Evolutionary conservation across 768 basidiomycete species (phyloP), one percentile per base, ranked within the genome.

Genomic region (Amanita rubescens): DNA sequence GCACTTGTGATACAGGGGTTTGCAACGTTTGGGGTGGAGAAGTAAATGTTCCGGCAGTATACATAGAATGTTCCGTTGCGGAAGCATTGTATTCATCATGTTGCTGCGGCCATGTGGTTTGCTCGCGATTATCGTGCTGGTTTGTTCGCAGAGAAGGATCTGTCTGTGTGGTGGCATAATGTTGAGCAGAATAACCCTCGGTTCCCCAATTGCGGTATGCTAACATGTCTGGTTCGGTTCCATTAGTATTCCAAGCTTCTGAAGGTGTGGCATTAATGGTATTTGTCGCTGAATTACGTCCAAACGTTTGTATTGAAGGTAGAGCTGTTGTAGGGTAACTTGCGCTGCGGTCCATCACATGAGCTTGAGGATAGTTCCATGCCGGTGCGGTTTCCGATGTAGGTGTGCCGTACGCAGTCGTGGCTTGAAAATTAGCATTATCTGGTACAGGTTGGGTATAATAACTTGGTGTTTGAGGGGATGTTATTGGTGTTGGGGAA

Each of bases 291-390:
- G 69, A 47, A 45, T 66, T 67, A 25, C 81, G 76, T 19, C 70
- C 69, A 55, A 79, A 76, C 34, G 78, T 71, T 44, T 77, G 76
- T 54, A 80, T 77, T 20, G 80, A 78, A 3, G 79, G 78, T 33
- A 83, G 68, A 44, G 75, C 71, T 1, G 78, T 75, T 49, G 77
- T 74, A 38, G 76, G 71, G 59, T 70, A 78, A 24, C 64, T 69
- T n/a, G 70, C 70, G 65, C 65, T 80, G 59, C 71, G 80, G 62
- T 74, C 73, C 53, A 73, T 58, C 55, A 66, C 54, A 55, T 76
- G 64, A 55, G 70, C 57, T 60, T 69, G 60, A 35, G 63, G 57
- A 61, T 86, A 87, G 7, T 71, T 77, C 85, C 85, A 87, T 34
- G 75, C 64, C 25, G 80, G 69, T 10, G 76, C 58, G 32, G 75